Base-by-base conservation (phyloP, 768 basidiomycete species). In the Russula dissimulans region DNA sequence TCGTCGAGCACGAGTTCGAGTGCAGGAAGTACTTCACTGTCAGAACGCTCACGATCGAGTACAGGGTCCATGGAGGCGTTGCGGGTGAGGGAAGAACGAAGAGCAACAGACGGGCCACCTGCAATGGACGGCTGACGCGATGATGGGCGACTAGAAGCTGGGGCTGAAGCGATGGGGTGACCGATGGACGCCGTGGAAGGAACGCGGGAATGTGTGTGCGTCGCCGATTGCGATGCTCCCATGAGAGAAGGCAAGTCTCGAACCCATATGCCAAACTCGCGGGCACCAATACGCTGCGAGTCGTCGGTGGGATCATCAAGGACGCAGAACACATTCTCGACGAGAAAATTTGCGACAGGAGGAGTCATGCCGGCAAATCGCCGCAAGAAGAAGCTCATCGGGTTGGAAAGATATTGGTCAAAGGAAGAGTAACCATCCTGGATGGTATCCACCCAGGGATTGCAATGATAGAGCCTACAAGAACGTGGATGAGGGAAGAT, bases 381-480 rank as follows among this genome's bases (percentile, higher is more conserved):
- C 59, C 82, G 78, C 77, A 94, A 82, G 74, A 99, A 89, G 74
- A 97, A 99, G 43, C 78, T 78, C 74, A 87, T 79, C 34, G 91
- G 91, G 63, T 89, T 81, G 59, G 79, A 79, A 66, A 84, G 84
- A 76, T 86, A 98, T 26, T 82, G 77, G 65, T 83, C 81, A 72
- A 97, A 99, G 48, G 91, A 91, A 39, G 81, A 74, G 71, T 89
- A 89, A 64, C 81, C 82, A 67, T 86, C 89, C 63, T 86, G 80
- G 36, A 86, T 81, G 1, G 95, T 95, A 71, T 98, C 95, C 47
- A 90, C 90, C 97, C 97, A 99, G 31, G 95, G 95, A 73, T 97
- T 97, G 75, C 81, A 90, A 74, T 99, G 97, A 75, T 97, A 99
- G 71, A 98, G 79, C 90, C 90, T 91, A 67, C 29, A 54, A 49